These are phyloP conservation scores for Biancaea sappan DNA, from an alignment of 306 rosid genomes.

Conservation along the genomic window DNA sequence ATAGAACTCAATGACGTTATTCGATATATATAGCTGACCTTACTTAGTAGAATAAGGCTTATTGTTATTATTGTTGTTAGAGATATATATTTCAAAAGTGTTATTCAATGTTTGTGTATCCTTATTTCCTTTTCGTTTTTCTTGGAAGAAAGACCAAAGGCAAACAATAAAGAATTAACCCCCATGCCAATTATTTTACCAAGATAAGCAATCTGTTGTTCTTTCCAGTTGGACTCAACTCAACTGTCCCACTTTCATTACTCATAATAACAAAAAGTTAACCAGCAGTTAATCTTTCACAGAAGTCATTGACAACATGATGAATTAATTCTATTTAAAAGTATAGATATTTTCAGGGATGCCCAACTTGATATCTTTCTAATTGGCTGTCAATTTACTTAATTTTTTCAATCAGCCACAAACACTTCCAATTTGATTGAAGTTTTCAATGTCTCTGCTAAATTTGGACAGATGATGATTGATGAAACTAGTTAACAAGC, in stretches of 20 bases:
- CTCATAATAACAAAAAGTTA: conserved; percentile 19
- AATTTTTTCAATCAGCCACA: neutral
- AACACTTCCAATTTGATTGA: neutral
- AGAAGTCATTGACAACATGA: conserved; percentile 17
- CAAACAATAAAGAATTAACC: neutral
- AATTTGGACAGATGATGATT: conserved; percentile 1
- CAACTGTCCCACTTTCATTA: neutral
- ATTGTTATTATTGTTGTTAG: no score
- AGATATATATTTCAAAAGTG: no score
- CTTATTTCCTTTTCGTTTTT: neutral
- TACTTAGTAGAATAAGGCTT: no score
- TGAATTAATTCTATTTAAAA: neutral
- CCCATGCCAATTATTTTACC: neutral
- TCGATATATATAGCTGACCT: no score
- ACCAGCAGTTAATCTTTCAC: neutral
- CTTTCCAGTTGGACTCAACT: conserved; percentile 13
- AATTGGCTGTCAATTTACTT: neutral
- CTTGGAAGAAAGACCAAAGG: neutral
- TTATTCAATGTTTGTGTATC: no score
- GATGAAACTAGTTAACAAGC: conserved; percentile 6
- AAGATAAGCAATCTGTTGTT: neutral
- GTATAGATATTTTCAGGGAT: neutral
- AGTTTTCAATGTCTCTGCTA: neutral
- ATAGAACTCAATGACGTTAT: no score
- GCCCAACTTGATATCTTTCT: neutral